These are phyloP conservation scores for Vigna unguiculata DNA, from an alignment of 306 rosid species.

Conservation along the genomic window DNA sequence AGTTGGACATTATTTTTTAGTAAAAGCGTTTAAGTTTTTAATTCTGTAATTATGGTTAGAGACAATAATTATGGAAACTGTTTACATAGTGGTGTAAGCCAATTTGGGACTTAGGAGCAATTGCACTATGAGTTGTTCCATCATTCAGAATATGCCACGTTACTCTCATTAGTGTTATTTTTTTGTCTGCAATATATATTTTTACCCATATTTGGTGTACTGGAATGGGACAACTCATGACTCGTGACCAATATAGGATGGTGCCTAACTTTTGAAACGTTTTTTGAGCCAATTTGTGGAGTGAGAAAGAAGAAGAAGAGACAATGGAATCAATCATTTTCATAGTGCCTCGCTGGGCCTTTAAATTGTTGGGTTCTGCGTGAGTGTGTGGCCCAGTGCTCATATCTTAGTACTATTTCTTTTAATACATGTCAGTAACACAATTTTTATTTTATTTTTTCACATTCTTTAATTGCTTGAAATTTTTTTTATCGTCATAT, in stretches of 20 bases:
- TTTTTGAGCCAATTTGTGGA: conserved; percentile 23
- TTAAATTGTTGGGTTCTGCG: conserved; percentile 15
- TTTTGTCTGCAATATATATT: neutral
- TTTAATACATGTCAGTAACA: neutral
- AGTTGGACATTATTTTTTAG: no score
- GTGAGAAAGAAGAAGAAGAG: neutral
- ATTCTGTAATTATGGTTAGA: neutral
- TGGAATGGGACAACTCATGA: conserved; percentile 39
- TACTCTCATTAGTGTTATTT: neutral
- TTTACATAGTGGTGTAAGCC: conserved; percentile 1
- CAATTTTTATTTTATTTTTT: no score
- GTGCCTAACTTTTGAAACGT: conserved; percentile 41
- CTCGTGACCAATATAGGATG: conserved; percentile 38
- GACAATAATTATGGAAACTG: neutral
- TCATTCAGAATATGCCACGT: conserved; percentile 44
- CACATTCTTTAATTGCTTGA: no score
- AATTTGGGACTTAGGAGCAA: conserved; percentile 27
- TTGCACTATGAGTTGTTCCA: neutral
- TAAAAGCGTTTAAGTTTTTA: neutral
- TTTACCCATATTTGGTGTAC: neutral
- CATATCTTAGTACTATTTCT: neutral
- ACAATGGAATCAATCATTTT: conserved; percentile 40
- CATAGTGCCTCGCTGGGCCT: conserved; percentile 33
- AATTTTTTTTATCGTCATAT: no score
- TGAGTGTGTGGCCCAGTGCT: neutral